These are phyloP conservation scores for Periconia macrospinosa DNA, from an alignment of 2,329 filamentous ascomycete species.

Conservation along the genomic window DNA sequence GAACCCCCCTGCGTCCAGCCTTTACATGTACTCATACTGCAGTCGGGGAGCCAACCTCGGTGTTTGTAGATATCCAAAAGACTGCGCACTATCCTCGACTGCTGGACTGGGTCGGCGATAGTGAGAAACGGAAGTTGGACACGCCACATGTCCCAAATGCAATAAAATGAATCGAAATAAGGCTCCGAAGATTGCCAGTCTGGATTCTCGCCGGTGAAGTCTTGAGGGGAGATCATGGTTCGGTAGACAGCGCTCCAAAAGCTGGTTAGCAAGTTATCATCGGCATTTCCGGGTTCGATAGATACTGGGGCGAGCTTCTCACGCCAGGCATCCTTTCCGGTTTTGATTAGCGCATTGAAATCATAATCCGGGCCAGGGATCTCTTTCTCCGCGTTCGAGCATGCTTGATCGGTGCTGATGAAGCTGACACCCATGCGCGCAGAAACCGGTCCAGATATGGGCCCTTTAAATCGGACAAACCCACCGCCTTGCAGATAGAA, in stretches of 20 bases:
- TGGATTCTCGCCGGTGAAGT: conserved; percentile 53
- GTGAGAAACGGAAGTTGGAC: conserved; percentile 67
- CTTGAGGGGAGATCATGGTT: conserved; percentile 50
- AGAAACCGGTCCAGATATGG: conserved; percentile 58
- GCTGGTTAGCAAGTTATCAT: conserved; percentile 40
- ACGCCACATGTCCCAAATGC: conserved; percentile 54
- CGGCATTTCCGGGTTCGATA: conserved; percentile 40
- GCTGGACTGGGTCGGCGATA: conserved; percentile 64
- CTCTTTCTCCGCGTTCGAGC: conserved; percentile 67
- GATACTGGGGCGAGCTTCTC: conserved; percentile 44
- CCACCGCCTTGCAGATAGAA: conserved; percentile 40
- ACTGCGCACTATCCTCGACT: conserved; percentile 69
- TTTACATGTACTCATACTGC: conserved; percentile 74
- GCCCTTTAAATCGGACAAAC: conserved; percentile 54
- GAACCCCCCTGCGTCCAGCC: conserved; percentile 76
- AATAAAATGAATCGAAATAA: conserved; percentile 63
- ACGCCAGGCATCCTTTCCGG: conserved; percentile 45
- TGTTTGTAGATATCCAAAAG: conserved; percentile 73
- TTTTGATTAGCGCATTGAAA: conserved; percentile 57
- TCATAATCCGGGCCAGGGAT: conserved; percentile 63
- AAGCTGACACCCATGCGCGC: conserved; percentile 71
- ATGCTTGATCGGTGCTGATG: conserved; percentile 67
- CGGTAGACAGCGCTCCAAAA: conserved; percentile 52
- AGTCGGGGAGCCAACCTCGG: conserved; percentile 74
- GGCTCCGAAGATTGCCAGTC: conserved; percentile 48